These are phyloP conservation scores for Sporothrix mexicana DNA, from an alignment of 2,329 filamentous ascomycete species.

Conservation along the genomic window DNA sequence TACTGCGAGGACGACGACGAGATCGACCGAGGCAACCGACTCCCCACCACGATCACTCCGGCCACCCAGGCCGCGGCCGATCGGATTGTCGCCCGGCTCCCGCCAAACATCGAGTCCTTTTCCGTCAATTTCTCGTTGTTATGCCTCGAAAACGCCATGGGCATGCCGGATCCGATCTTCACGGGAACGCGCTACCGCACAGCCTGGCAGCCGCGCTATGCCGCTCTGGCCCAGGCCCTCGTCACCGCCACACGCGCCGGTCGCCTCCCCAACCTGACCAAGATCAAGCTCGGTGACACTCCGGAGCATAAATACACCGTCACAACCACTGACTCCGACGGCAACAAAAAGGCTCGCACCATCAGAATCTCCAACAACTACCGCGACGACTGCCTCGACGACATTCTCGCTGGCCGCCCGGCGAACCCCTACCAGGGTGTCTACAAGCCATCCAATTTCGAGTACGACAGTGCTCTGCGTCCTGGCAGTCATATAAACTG, in stretches of 20 bases:
- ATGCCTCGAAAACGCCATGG: not conserved
- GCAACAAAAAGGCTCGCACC: not conserved
- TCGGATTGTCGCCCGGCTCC: not conserved
- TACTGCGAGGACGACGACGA: not conserved
- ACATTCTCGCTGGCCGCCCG: not conserved
- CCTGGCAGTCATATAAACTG: not conserved
- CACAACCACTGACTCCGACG: not conserved
- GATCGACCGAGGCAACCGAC: too few relatives aligned
- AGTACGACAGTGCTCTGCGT: not conserved
- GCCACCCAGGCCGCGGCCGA: not conserved
- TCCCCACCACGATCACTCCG: not conserved
- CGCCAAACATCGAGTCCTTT: not conserved
- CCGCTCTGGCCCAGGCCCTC: not conserved
- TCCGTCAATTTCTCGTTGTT: not conserved
- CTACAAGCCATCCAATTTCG: not conserved
- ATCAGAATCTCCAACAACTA: not conserved
- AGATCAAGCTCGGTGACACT: too few relatives aligned
- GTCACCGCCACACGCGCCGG: slow-evolving; percentile 1
- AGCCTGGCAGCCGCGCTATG: not conserved
- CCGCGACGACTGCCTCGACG: not conserved
- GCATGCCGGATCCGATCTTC: too few relatives aligned
- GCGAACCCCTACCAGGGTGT: not conserved
- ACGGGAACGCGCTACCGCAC: not conserved
- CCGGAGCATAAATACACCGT: not conserved
- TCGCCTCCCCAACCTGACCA: not conserved